Conservation (phyloP, 2,329 filamentous ascomycete genomes). For the Trichoderma sp. region DNA sequence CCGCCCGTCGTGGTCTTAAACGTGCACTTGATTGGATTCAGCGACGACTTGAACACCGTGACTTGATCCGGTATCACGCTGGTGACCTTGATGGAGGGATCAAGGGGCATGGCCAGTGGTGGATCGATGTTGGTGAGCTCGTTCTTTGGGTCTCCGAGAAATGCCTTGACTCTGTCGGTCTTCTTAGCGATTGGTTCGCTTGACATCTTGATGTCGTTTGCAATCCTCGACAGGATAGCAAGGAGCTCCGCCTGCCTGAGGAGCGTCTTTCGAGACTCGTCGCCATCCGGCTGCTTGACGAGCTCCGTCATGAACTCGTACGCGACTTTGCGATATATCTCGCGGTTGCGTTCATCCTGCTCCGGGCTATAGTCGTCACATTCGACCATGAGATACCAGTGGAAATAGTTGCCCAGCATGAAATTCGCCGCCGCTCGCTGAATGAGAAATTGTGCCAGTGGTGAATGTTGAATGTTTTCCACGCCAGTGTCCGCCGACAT, state of each 20-base stretch:
- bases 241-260: constrained; percentile 88
- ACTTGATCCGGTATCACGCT: constrained; percentile 83
- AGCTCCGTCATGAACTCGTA: constrained; percentile 95
- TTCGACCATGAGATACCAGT: constrained; percentile 99
- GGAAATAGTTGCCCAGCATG: constrained; percentile 88
- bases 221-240: constrained; percentile 82
- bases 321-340: constrained; percentile 88
- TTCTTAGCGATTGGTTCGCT: constrained; percentile 78
- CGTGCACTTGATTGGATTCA: constrained; percentile 87
- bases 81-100: constrained; percentile 77
- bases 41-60: constrained; percentile 91
- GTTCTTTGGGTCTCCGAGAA: constrained; percentile 85
- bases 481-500: constrained; percentile 61
- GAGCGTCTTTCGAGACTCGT: constrained; percentile 73
- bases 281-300: constrained; percentile 69
- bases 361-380: constrained; percentile 82
- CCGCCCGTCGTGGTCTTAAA: constrained; percentile 79
- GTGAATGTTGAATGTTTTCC: constrained; percentile 72
- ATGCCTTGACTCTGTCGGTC: constrained; percentile 80
- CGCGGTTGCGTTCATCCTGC: constrained; percentile 73
- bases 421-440: constrained; percentile 85
- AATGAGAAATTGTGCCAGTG: constrained; percentile 86
- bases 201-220: constrained; percentile 81
- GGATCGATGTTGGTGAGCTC: constrained; percentile 82
- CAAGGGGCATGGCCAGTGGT: constrained; percentile 82